These are phyloP conservation scores for Echeveria elegans DNA, from an alignment of 164 flowering plant genomes.

Conservation along the genomic window DNA sequence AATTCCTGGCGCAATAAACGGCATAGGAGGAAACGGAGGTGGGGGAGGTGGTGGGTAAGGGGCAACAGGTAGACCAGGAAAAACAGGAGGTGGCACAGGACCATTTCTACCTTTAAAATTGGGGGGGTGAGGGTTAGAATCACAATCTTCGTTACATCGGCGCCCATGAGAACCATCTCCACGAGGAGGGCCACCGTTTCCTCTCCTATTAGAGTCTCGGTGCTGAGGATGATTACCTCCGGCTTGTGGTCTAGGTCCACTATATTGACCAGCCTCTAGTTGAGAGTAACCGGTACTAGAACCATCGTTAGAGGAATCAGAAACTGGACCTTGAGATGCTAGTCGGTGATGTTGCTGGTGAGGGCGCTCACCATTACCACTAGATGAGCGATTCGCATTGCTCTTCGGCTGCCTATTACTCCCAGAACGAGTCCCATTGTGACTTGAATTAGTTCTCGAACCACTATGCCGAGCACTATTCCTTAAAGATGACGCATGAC, in stretches of 20 bases:
- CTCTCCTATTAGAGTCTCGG: background rate
- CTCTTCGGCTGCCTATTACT: background rate
- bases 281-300: background rate
- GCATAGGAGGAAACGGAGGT: slow-evolving; percentile 4
- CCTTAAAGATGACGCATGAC: background rate
- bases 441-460: background rate
- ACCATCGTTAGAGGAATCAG: background rate
- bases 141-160: background rate
- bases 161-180: background rate
- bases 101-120: background rate
- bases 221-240: background rate
- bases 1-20: background rate
- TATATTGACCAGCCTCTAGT: background rate
- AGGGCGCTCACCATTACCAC: too few relatives aligned
- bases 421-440: background rate
- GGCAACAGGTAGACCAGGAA: background rate
- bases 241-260: background rate
- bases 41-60: background rate
- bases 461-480: background rate
- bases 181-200: background rate
- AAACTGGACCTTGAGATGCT: too few relatives aligned
- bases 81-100: slow-evolving; percentile 4
- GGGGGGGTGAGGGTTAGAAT: background rate
- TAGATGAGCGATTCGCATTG: background rate
- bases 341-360: too few relatives aligned